Base-by-base conservation (phyloP, 2,329 filamentous ascomycete genomes). In the Myrmaecium sp. region DNA sequence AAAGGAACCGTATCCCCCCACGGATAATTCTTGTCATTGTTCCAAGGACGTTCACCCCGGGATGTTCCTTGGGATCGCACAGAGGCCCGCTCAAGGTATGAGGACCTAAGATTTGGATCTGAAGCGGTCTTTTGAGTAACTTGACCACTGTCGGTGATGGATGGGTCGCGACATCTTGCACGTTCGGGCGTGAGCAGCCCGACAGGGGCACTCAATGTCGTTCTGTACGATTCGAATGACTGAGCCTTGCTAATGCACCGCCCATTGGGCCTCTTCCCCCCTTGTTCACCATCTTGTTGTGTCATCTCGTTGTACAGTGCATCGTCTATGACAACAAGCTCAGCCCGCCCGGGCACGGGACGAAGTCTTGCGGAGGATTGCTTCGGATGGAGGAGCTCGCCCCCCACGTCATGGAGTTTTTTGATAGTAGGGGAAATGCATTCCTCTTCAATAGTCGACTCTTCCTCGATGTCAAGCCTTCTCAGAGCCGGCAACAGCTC, bases 11-110 rank as follows among this genome's bases (percentile, higher is more conserved):
- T 49, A 23, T 43, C 47, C 17, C 48, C 43, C 56, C 54, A 60
- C 17, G 57, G 54, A 35, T 58, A 60, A 36, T 56, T 59, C 37
- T 55, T 53, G 32, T 58, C 55, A 12, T 43, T 43, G 32, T 61
- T 61, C 56, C 56, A 60, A n/a, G 56, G 56, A 15, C 55, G 47
- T 23, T 48, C 54, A 28, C 50, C 51, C 5, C 47, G 43, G 27
- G 33, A 31, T 17, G 41, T 42, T 5, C 10, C 22, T 4, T n/a
- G n/a, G n/a, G n/a, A n/a, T n/a, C n/a, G n/a, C n/a, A n/a, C n/a
- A n/a, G n/a, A n/a, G n/a, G n/a, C n/a, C n/a, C n/a, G n/a, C n/a
- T n/a, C n/a, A n/a, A n/a, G n/a, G n/a, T n/a, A n/a, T n/a, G n/a
- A n/a, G n/a, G n/a, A n/a, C n/a, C n/a, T n/a, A n/a, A n/a, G n/a